A percentile compares a stretch with the other conserved stretches of the same genome.
phyloP scores from a whole-genome alignment of 371 early-diverging fungal species.

The Apophysomyces variabilis region DNA sequence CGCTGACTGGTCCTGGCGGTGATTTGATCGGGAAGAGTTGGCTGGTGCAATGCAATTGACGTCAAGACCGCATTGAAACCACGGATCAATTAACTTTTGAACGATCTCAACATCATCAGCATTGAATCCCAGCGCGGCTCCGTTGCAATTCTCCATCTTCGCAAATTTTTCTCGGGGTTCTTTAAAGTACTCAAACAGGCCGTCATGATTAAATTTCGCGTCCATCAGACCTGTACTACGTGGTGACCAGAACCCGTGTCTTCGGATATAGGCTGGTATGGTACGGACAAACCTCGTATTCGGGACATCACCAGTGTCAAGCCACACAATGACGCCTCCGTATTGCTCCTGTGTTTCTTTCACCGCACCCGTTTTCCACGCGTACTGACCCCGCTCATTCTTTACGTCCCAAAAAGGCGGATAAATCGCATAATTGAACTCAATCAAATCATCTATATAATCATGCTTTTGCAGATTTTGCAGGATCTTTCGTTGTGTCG shows the following conservation, averaged over 20 bases:
- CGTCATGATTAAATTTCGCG: constrained; percentile 50
- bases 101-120: constrained; percentile 35
- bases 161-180: constrained; percentile 37
- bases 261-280: constrained; percentile 39
- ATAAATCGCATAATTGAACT: constrained; percentile 49
- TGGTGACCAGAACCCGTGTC: constrained; percentile 51
- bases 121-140: constrained; percentile 54
- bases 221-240: constrained; percentile 44
- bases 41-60: constrained; percentile 55
- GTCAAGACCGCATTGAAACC: constrained; percentile 44
- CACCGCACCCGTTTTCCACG: constrained; percentile 64
- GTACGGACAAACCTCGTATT: constrained; percentile 43
- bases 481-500: constrained; percentile 33
- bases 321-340: constrained; percentile 58
- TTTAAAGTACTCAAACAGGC: constrained; percentile 42
- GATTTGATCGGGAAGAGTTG: constrained; percentile 52
- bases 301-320: constrained; percentile 53
- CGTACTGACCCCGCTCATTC: constrained; percentile 56
- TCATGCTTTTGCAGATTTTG: constrained; percentile 31
- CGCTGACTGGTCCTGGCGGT: constrained; percentile 61
- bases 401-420: constrained; percentile 58
- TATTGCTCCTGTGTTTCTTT: constrained; percentile 51
- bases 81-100: constrained; percentile 44
- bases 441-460: constrained; percentile 42
- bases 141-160: constrained; percentile 51